These are phyloP conservation scores for Pseudocercospora ulei DNA, from an alignment of 2,329 filamentous ascomycete genomes.

Conservation along the genomic window DNA sequence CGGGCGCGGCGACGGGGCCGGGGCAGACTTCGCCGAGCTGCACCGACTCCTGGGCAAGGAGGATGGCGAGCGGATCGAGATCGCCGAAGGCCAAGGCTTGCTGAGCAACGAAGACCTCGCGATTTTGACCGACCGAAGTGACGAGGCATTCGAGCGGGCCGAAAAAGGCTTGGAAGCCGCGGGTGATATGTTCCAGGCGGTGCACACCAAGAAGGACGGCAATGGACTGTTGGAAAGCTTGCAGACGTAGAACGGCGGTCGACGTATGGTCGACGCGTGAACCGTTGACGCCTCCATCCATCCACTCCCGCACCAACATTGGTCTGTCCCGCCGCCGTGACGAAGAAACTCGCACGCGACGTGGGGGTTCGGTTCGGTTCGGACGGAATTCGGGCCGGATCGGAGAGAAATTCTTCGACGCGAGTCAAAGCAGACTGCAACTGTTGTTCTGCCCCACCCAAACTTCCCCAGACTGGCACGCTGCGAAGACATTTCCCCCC, in stretches of 20 bases:
- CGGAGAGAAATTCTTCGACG: too few species aligned
- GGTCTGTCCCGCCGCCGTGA: too few species aligned
- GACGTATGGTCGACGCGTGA: not conserved
- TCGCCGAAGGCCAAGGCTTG: constrained; percentile 52
- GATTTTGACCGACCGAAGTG: constrained; percentile 65
- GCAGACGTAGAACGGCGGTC: constrained; percentile 31
- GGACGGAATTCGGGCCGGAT: too few species aligned
- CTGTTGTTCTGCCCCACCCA: too few species aligned
- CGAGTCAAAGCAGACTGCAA: too few species aligned
- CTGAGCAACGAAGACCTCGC: constrained; percentile 67
- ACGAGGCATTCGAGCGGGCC: constrained; percentile 59
- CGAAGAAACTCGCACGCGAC: too few species aligned
- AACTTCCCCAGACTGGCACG: too few species aligned
- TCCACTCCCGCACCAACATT: not conserved
- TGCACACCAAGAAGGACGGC: constrained; percentile 62
- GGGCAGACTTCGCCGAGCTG: constrained; percentile 43
- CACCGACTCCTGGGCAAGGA: constrained; percentile 46
- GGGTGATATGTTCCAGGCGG: constrained; percentile 45
- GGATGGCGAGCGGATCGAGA: constrained; percentile 57
- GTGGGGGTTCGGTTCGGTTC: too few species aligned
- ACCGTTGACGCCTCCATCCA: not conserved
- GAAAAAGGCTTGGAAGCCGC: constrained; percentile 68
- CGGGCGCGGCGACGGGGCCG: constrained; percentile 43
- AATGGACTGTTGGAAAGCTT: constrained; percentile 43
- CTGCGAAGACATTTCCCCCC: too few species aligned